Evolutionary conservation across 2,329 filamentous ascomycete species (phyloP).

Genomic region (Arachnomyces sp.): DNA sequence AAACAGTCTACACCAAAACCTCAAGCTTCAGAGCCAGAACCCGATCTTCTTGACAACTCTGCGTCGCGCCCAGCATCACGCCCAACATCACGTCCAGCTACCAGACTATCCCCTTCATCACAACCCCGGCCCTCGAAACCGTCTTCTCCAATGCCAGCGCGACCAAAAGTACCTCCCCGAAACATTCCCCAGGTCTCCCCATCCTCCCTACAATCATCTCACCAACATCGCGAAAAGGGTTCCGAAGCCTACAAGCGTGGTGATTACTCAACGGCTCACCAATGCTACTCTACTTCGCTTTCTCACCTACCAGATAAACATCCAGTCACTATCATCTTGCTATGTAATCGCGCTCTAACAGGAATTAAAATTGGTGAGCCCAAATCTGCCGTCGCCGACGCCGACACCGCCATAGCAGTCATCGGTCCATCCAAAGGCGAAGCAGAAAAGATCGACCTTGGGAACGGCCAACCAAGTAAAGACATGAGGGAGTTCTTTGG

Average conservation of each 20-base stretch:
- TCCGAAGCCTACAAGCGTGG: conserved; percentile 89
- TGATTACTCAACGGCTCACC: conserved; percentile 80
- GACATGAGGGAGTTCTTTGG: conserved; percentile 91
- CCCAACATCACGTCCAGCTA: conserved; percentile 25
- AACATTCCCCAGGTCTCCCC: conserved; percentile 57
- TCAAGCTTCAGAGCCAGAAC: conserved; percentile 39
- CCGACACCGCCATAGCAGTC: conserved; percentile 67
- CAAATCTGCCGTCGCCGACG: conserved; percentile 76
- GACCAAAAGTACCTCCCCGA: conserved; percentile 42
- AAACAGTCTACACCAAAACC: conserved; percentile 49
- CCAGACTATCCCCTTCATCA: conserved; percentile 26
- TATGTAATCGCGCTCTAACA: conserved; percentile 85
- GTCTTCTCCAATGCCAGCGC: conserved; percentile 35
- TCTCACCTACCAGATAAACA: conserved; percentile 66
- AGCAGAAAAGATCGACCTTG: conserved; percentile 67
- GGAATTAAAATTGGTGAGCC: conserved; percentile 86
- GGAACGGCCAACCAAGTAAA: conserved; percentile 56
- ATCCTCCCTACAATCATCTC: conserved; percentile 63
- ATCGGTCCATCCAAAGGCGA: conserved; percentile 75
- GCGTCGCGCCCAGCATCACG: conserved; percentile 22
- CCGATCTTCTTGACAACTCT: conserved; percentile 56
- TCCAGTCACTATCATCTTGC: conserved; percentile 76
- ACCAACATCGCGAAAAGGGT: conserved; percentile 68
- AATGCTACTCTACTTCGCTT: conserved; percentile 71
- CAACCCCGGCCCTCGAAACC: conserved; percentile 35